phyloP scores from a whole-genome alignment of 1,284 basidiomycete genomes.

The Trichosporon asahii region DNA sequence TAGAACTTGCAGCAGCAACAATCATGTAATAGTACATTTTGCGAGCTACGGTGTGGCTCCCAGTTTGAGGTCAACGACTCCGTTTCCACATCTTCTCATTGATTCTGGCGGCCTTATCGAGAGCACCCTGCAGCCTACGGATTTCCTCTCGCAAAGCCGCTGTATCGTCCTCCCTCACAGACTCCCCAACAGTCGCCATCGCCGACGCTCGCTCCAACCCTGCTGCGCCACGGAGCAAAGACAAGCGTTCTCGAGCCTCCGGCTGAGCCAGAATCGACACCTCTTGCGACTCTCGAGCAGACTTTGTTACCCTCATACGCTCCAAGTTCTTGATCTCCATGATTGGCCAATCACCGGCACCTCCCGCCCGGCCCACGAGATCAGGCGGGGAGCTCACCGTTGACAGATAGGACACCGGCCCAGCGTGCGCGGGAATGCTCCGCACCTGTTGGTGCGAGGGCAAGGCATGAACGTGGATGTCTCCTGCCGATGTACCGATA shows the following conservation, averaged over 20 bases:
- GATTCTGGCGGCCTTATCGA: conserved; percentile 74
- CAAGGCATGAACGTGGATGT: conserved; percentile 80
- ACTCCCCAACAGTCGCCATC: conserved; percentile 1
- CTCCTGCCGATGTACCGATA: conserved; percentile 67
- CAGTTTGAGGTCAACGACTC: conserved; percentile 54
- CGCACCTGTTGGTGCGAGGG: conserved; percentile 84
- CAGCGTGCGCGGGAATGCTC: conserved; percentile 66
- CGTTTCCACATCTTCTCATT: conserved; percentile 90
- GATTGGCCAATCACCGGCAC: conserved; percentile 35
- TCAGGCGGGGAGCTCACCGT: conserved; percentile 79
- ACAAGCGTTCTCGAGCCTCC: background rate
- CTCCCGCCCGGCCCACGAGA: conserved; percentile 58
- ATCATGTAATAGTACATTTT: background rate
- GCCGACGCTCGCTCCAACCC: background rate
- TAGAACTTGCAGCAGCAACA: conserved; percentile 52
- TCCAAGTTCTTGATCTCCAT: conserved; percentile 50
- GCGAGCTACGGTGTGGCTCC: conserved; percentile 3
- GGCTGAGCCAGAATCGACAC: conserved; percentile 32
- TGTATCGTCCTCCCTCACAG: conserved; percentile 41
- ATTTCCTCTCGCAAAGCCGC: conserved; percentile 69
- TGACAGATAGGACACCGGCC: conserved; percentile 68
- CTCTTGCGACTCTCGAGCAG: conserved; percentile 38
- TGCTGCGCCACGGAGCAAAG: background rate
- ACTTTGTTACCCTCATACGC: conserved; percentile 41
- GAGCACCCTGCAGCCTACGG: conserved; percentile 60